Evolutionary conservation across 345 rosid genomes (phyloP), one percentile per base, ranked within the genome.

Genomic region (Arabis alpina): DNA sequence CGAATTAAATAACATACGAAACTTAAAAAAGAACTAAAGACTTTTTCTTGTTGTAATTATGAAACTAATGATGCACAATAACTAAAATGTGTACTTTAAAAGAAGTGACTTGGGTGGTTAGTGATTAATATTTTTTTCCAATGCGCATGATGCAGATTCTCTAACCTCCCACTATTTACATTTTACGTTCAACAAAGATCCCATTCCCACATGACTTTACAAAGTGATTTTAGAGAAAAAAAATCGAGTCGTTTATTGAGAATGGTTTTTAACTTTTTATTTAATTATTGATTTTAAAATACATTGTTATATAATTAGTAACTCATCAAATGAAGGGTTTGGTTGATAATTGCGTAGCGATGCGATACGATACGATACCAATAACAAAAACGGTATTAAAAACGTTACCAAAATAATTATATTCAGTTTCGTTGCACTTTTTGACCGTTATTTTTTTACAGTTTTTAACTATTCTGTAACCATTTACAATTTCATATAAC

Each of bases 61-160:
- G 57, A 50, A 27, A 15, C 1, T 66, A 44, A 61, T 67, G 67
- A 53, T 73, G 23, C 24, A 28, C 45, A 23, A 27, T 57, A 72
- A 49, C 66, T 36, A 50, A 10, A 73, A 30, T 56, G n/a, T 65
- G 68, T 60, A 67, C 73, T 67, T 74, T 66, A 7, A 61, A 19
- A 43, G 25, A 61, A 70, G 61, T 73, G 67, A 42, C 61, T 66
- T 66, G 28, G 43, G 27, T 27, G n/a, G 43, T 67, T 67, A 44
- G 43, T 14, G 0, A 27, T 1, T 44, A 14, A 19, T 7, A 36
- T 36, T 36, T 15, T 50, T 13, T 41, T 52, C 19, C 14, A 52
- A 43, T 67, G 73, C 78, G 78, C 78, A 60, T 74, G 68, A 66
- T 74, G 68, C 78, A 74, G 78, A 67, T 52, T 67, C 78, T 60